Evolutionary conservation across 345 rosid species (phyloP), one percentile per base, ranked within the genome.

Genomic region (Aurinia saxatilis): DNA sequence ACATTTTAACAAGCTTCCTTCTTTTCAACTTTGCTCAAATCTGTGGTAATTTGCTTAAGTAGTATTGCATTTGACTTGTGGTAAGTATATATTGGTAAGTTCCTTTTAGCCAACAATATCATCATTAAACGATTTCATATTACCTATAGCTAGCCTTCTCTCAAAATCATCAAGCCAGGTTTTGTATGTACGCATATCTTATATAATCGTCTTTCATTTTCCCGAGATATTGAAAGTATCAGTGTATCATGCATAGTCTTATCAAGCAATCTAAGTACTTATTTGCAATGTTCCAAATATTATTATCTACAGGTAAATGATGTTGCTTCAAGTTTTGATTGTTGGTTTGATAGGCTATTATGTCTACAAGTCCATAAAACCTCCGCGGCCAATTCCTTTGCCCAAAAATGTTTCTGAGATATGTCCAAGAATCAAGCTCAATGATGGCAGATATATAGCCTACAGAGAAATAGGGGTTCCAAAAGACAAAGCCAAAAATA

Each of bases 361-460:
- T 77, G 79, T 77, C 54, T 80, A 79, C 71, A 73, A 63, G 57
- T 62, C 87, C 35, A 8, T 78, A 55, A 79, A 74, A 48, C 85
- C 95, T 8, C 88, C 90, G 0, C 77, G 77, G 34, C 82, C 92
- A 2, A 90, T 61, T 83, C 95, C 60, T 77, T 71, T 87, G 8
- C 80, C 83, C 0, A 73, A 73, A 10, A 84, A 91, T 58, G 87
- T 87, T 36, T 79, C 82, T 2, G 65, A 83, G 41, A 81, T 80
- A 30, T 80, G 85, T 30, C 88, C 88, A 4, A 73, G 90, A 71
- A 19, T 88, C 35, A 79, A 82, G 64, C 85, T 88, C 62, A 57
- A 72, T 35, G 93, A 86, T 58, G 93, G 90, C 38, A 82, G 93
- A 75, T 82, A 84, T 77, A 42, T 88, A 69, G 83, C 96, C 10